Base-by-base conservation (phyloP, 1,284 basidiomycete genomes). In the Baeospora myosura region DNA sequence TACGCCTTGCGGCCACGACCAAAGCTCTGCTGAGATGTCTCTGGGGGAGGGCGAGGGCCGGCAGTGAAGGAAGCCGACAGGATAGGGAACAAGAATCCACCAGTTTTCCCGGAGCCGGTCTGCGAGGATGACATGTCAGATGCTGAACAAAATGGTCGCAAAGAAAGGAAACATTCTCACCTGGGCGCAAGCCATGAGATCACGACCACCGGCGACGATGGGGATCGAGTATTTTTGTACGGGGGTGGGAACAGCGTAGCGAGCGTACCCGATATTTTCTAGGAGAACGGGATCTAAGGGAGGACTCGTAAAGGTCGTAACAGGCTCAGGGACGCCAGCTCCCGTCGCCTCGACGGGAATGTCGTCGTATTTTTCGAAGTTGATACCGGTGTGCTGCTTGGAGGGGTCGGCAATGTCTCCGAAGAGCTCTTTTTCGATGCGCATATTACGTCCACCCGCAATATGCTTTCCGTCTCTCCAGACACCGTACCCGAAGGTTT, bases 211-310 rank as follows among this genome's bases (percentile, higher is more conserved):
- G 49, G 89, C 89, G 54, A 99, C 92, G 59, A 98, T 98, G 61
- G 95, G 96, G 59, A 99, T 90, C 54, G 96, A 98, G 68, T 98
- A 97, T 76, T 98, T 98, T 78, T 99, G 96, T 51, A 98, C 96
- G 20, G 95, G 95, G 40, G 95, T 99, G 16, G 95, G 95, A 41
- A 83, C 91, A 49, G 81, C 82, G 76, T 98, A 98, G 66, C 81
- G 89, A 59, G 96, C 88, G 62, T 79, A 85, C 41, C 74, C 72
- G 58, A 99, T 98, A 71, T 99, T 98, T 65, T 96, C 91, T 49
- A 98, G 73, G 22, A 98, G 80, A 60, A 95, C 86, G 33, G 87
- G 78, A 66, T 99, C 92, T 58, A 99, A 73, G 50, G 93, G 94
- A 38, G 93, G 86, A 58, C 74, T 80, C 43, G 84, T 87, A 70